Conservation (phyloP, 257 asterid genomes). For the Scutellaria barbata region DNA sequence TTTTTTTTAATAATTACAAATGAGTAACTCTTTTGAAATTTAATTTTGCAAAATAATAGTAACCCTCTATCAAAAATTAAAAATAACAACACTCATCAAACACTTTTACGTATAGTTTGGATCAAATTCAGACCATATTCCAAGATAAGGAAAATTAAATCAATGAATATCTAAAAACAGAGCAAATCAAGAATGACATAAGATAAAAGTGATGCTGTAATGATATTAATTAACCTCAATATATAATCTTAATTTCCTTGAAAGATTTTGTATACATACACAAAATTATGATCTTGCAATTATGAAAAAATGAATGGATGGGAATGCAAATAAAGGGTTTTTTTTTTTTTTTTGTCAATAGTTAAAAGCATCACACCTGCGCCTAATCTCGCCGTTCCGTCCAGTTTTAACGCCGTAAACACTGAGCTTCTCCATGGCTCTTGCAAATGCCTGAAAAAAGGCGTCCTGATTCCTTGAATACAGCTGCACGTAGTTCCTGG, state of each 20-base stretch:
- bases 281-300: constrained; percentile 15
- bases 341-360: constrained; percentile 39
- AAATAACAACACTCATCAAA: no score
- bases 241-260: constrained; percentile 30
- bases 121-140: no score
- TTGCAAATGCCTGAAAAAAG: constrained; percentile 72
- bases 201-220: no score
- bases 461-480: constrained; percentile 61
- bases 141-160: no score
- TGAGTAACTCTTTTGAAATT: no score
- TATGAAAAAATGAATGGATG: constrained; percentile 23
- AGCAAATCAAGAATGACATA: no score
- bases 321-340: constrained; percentile 21
- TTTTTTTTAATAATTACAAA: no score
- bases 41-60: no score
- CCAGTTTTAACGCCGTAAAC: constrained; percentile 69
- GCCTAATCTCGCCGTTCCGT: constrained; percentile 77
- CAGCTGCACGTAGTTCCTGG: constrained; percentile 54
- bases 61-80: no score
- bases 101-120: no score
- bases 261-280: constrained; percentile 35
- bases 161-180: no score
- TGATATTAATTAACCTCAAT: background rate
- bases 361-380: constrained; percentile 86
- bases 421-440: constrained; percentile 87